Conservation (phyloP, 176 grass and related monocot genomes). For the Themeda triandra region DNA sequence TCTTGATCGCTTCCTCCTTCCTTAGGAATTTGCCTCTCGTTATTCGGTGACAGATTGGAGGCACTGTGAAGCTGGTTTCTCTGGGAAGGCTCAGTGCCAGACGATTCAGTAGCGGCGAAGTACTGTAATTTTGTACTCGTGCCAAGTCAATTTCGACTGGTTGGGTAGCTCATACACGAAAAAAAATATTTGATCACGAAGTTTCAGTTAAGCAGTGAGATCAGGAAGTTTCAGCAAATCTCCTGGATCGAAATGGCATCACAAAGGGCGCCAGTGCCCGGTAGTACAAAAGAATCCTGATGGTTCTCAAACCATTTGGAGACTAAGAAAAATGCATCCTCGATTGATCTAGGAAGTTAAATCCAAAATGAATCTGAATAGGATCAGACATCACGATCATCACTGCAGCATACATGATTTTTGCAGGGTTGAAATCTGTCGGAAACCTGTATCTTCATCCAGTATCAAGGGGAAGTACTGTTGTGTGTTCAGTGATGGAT, state of each 20-base stretch:
- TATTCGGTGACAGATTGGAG: not conserved
- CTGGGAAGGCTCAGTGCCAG: not conserved
- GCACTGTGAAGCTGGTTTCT: not conserved
- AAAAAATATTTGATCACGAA: not conserved
- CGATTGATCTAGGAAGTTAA: not conserved
- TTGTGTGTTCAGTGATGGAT: constrained; percentile 18
- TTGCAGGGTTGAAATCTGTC: not conserved
- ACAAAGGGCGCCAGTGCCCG: not conserved
- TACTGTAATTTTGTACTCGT: not conserved
- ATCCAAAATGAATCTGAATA: not conserved
- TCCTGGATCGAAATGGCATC: not conserved
- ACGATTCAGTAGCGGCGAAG: not conserved
- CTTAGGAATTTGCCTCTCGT: not conserved
- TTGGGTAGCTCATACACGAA: not conserved
- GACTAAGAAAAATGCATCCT: not conserved
- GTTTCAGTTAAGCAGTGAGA: not conserved
- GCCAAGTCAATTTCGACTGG: not conserved
- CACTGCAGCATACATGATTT: not conserved
- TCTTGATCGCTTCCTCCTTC: not conserved
- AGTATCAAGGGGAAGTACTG: not conserved
- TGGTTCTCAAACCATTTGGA: not conserved
- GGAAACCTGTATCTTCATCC: not conserved
- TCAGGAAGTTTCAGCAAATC: not conserved
- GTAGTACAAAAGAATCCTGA: not conserved
- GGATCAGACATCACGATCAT: not conserved